A percentile compares a stretch with the other conserved stretches of the same genome.
These are phyloP conservation scores for Fusarium brachygibbosum DNA, from an alignment of 2,329 filamentous ascomycete genomes.

Conservation along the genomic window DNA sequence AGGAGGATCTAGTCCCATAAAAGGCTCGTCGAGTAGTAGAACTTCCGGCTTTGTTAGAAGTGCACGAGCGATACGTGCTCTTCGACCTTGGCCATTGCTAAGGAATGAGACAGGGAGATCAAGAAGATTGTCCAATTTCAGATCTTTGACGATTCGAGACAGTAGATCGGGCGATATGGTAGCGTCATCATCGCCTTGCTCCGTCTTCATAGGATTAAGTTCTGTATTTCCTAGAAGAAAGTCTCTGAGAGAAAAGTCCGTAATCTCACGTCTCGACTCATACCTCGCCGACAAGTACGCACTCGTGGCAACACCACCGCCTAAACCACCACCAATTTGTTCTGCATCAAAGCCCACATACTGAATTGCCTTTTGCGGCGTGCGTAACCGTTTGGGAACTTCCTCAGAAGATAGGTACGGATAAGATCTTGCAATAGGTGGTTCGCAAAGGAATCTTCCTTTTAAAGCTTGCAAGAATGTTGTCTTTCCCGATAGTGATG, in stretches of 20 bases:
- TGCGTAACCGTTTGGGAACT: constrained; percentile 68
- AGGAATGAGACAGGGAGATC: constrained; percentile 89
- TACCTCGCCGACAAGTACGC: constrained; percentile 92
- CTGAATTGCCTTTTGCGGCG: constrained; percentile 77
- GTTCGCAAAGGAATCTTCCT: constrained; percentile 81
- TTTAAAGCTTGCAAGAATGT: constrained; percentile 84
- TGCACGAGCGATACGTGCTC: constrained; percentile 89
- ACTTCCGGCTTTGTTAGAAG: constrained; percentile 84
- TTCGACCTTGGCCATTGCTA: constrained; percentile 91
- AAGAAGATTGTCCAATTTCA: constrained; percentile 77
- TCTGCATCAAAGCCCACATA: constrained; percentile 93
- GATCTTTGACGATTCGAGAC: constrained; percentile 73
- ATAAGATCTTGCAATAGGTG: constrained; percentile 80
- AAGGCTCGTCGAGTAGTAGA: constrained; percentile 90
- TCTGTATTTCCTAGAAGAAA: constrained; percentile 87
- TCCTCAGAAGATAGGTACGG: constrained; percentile 79
- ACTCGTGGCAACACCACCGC: constrained; percentile 71
- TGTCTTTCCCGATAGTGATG: constrained; percentile 83
- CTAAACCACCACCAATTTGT: constrained; percentile 65
- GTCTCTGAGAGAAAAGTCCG: constrained; percentile 86
- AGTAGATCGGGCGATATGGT: constrained; percentile 67
- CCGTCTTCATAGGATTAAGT: constrained; percentile 75
- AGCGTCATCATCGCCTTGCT: constrained; percentile 57
- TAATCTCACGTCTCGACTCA: constrained; percentile 86
- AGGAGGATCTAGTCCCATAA: constrained; percentile 93